phyloP scores from a whole-genome alignment of 805 yeast species.

The Monosporozyma servazzii region DNA sequence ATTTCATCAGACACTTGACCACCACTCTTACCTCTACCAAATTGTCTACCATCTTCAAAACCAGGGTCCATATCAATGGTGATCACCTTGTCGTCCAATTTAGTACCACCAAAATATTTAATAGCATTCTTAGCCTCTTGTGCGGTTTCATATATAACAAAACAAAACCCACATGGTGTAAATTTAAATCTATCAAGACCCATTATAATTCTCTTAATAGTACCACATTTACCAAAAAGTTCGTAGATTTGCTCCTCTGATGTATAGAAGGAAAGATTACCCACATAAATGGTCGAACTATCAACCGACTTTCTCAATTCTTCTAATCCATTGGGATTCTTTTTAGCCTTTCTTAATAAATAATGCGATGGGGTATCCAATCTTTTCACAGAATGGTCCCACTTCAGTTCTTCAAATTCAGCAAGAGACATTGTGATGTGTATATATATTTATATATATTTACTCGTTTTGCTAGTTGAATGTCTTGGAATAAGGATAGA shows the following conservation, averaged over 20 bases:
- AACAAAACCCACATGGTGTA: conserved; percentile 96
- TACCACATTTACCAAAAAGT: conserved; percentile 73
- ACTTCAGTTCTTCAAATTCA: conserved; percentile 46
- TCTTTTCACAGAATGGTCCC: conserved; percentile 55
- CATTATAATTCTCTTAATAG: conserved; percentile 76
- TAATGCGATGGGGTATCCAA: conserved; percentile 67
- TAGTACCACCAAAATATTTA: conserved; percentile 72
- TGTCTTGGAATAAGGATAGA: background rate
- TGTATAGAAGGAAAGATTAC: conserved; percentile 80
- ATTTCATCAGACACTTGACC: conserved; percentile 80
- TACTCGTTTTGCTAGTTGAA: background rate
- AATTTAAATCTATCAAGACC: conserved; percentile 84
- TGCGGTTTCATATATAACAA: conserved; percentile 64
- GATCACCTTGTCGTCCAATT: conserved; percentile 71
- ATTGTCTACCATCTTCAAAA: conserved; percentile 89
- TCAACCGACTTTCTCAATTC: conserved; percentile 57
- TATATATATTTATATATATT: too few relatives aligned
- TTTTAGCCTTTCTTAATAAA: conserved; percentile 55
- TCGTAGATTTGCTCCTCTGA: conserved; percentile 93
- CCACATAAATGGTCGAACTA: conserved; percentile 80
- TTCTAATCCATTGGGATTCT: conserved; percentile 41
- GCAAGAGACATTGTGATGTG: conserved; percentile 31
- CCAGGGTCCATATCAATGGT: conserved; percentile 94
- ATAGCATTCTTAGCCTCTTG: conserved; percentile 74
- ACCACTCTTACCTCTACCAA: conserved; percentile 86